These are phyloP conservation scores for Metarhizium guizhouense DNA, from an alignment of 2,329 filamentous ascomycete species.

Conservation along the genomic window DNA sequence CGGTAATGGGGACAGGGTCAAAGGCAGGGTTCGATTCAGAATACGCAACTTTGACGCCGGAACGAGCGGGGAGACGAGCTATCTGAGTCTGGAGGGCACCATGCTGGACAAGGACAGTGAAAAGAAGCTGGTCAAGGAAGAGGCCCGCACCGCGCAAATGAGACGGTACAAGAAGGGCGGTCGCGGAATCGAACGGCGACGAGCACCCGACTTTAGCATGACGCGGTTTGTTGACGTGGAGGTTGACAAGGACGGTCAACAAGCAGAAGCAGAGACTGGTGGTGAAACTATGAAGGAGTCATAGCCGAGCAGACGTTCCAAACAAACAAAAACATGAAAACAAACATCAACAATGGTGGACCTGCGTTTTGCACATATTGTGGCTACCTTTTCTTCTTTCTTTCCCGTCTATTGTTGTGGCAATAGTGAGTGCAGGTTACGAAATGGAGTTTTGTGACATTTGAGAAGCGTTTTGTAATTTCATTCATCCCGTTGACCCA, in stretches of 20 bases:
- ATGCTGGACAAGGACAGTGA: slow-evolving; percentile 66
- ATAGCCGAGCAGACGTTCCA: slow-evolving; percentile 8
- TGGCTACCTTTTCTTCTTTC: too few relatives aligned
- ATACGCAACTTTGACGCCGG: slow-evolving; percentile 81
- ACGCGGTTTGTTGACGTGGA: slow-evolving; percentile 43
- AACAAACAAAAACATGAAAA: background rate
- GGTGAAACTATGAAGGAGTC: slow-evolving; percentile 15
- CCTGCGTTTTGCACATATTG: background rate
- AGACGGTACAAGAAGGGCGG: slow-evolving; percentile 27
- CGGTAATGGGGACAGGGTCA: slow-evolving; percentile 57
- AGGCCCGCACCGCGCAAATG: slow-evolving; percentile 33
- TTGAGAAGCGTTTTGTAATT: background rate
- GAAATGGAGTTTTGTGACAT: slow-evolving; percentile 2
- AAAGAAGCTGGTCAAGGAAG: slow-evolving; percentile 35
- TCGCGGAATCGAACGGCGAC: slow-evolving; percentile 21
- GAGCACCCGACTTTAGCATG: slow-evolving; percentile 45
- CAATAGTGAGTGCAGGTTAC: background rate
- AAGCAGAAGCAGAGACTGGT: slow-evolving; percentile 11
- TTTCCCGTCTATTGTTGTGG: too few relatives aligned
- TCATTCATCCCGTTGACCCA: background rate
- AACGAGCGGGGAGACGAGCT: slow-evolving; percentile 65
- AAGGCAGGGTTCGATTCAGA: slow-evolving; percentile 63
- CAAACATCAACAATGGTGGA: background rate
- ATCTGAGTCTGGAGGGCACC: slow-evolving; percentile 81
- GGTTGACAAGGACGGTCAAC: slow-evolving; percentile 26